These are phyloP conservation scores for Coniella vitis DNA, from an alignment of 2,329 filamentous ascomycete genomes.

Conservation along the genomic window DNA sequence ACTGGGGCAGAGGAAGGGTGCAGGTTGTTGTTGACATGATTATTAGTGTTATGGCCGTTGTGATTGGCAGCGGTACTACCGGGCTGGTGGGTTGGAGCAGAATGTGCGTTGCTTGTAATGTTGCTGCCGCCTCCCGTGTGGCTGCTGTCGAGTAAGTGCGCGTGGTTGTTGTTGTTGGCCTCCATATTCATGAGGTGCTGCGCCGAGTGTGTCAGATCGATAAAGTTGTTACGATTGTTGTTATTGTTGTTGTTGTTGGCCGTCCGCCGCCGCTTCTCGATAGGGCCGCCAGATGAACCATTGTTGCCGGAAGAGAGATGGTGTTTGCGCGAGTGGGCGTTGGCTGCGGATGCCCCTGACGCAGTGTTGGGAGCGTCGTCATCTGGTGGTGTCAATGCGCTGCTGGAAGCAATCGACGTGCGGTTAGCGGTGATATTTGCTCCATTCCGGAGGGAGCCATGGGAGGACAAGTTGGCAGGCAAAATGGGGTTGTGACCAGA, in stretches of 20 bases:
- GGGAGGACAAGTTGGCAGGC: slow-evolving; percentile 18
- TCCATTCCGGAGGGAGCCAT: slow-evolving; percentile 21
- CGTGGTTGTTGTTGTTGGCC: slow-evolving; percentile 1
- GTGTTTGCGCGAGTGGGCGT: slow-evolving; percentile 35
- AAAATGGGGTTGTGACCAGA: slow-evolving; percentile 17
- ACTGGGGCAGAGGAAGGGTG: slow-evolving; percentile 14
- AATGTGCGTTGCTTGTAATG: no score
- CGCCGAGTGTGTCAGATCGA: slow-evolving; percentile 16
- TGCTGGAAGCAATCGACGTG: slow-evolving; percentile 32
- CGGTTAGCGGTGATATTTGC: slow-evolving; percentile 33
- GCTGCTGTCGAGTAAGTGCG: slow-evolving; percentile 4
- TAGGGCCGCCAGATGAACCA: slow-evolving; percentile 2
- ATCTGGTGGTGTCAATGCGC: slow-evolving; percentile 49
- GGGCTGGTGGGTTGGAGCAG: no score
- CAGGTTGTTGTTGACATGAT: slow-evolving; percentile 1
- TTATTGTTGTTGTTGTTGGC: slow-evolving; percentile 17
- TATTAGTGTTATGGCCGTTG: background rate
- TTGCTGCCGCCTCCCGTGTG: background rate
- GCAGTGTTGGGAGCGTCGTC: slow-evolving; percentile 31
- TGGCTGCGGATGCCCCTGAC: no score
- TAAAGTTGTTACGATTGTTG: slow-evolving; percentile 14
- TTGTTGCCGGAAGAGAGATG: slow-evolving; percentile 20
- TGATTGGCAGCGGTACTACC: no score
- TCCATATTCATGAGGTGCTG: slow-evolving; percentile 10
- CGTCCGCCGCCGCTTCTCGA: slow-evolving; percentile 31